Base-by-base conservation (phyloP, 2,329 filamentous ascomycete genomes). In the Aspergillus jensenii region DNA sequence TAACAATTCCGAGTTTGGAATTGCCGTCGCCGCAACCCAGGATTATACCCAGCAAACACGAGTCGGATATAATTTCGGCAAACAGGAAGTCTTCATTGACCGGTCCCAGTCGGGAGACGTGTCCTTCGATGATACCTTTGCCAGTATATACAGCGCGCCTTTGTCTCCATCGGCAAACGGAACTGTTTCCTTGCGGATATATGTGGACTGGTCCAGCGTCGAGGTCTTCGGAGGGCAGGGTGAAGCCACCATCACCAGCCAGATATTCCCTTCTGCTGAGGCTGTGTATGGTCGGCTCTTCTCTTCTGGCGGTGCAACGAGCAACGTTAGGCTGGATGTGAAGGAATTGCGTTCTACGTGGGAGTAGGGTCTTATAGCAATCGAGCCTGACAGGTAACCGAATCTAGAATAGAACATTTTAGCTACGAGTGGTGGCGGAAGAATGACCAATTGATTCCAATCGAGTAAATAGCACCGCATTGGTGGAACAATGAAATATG, bases 141-240 rank as follows among this genome's bases (percentile, higher is more conserved):
- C 62, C 14, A 62, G 51, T 27, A 37, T 57, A 4, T 68, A 68
- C 40, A 59, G 53, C 40, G 60, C 44, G 11, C 44, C 44, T 5
- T 12, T 47, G 15, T 27, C 25, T 27, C 4, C 9, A 0, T 19
- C 44, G 14, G 17, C 15, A 3, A n/a, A 68, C 43, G 56, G 62
- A 19, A 56, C 46, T 46, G 52, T 71, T 44, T 48, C 53, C 19
- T 37, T 64, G 31, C 57, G 60, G 35, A 52, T 68, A 50, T 60
- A 69, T 48, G 55, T 70, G 9, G 65, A 72, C 52, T 68, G 66
- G 64, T 67, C 66, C 15, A 62, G 61, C 37, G 60, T 69, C n/a
- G 68, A 70, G 48, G 64, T 69, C 7, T 68, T 69, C 45, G 65
- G 64, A 4, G 66, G 64, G 2, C 25, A 60, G 11, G 68, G 67